phyloP scores from a whole-genome alignment of 2,329 filamentous ascomycete species.

The Talaromyces funiculosus region DNA sequence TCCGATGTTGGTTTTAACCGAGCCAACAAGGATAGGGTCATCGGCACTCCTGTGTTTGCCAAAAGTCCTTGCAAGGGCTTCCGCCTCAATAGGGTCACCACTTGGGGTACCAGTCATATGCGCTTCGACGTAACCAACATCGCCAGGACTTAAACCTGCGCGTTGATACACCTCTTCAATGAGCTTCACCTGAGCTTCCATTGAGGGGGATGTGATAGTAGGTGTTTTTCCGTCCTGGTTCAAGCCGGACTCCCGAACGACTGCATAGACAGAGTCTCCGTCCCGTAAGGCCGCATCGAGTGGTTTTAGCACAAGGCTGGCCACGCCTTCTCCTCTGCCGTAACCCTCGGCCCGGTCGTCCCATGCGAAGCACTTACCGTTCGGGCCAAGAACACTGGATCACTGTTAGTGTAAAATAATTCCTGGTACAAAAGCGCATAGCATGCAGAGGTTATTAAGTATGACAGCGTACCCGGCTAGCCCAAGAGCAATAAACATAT shows the following conservation, averaged over 20 bases:
- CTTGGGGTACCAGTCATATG: conserved; percentile 33
- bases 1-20: conserved; percentile 19
- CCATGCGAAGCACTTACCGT: not conserved
- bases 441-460: too few species aligned
- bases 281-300: conserved; percentile 16
- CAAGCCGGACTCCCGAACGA: conserved; percentile 25
- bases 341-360: not conserved
- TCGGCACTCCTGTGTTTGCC: not conserved
- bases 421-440: too few species aligned
- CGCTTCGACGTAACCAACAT: conserved; percentile 35
- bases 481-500: not conserved
- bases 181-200: not conserved
- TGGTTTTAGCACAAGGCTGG: not conserved
- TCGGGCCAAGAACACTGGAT: not conserved
- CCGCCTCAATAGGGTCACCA: conserved; percentile 18
- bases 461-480: too few species aligned
- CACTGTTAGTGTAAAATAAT: too few species aligned
- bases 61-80: conserved; percentile 5
- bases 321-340: not conserved
- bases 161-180: not conserved
- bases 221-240: conserved; percentile 28
- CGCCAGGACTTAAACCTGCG: not conserved
- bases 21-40: not conserved
- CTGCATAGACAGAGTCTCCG: conserved; percentile 36
- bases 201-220: conserved; percentile 26